Base-by-base conservation (phyloP, 129 eudicot species). In the Flaveria bidentis region DNA sequence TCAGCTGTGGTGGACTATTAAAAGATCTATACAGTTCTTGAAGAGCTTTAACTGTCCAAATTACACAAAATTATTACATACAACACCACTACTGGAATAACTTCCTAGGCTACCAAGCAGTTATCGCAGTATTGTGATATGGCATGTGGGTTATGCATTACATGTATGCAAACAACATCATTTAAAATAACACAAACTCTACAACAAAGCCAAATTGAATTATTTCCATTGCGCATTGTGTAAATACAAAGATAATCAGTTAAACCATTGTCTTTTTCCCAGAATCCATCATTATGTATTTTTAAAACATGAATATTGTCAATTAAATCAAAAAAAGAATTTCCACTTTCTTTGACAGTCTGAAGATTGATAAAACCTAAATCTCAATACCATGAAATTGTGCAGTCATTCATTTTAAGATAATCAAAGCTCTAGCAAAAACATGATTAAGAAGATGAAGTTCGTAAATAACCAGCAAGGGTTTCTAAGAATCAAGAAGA, bases 1-100 rank as follows among this genome's bases (percentile, higher is more conserved):
- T 71, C 26, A 94, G 91, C 75, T 91, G 97, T 42, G 83, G 67
- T 61, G 98, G 90, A 44, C 56, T 70, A 53, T 91, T 88, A 67
- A 91, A 81, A 70, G 98, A 78, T 55, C 51, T 83, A 85, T 91
- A 94, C 67, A 94, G 79, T 76, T 84, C 87, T 86, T 85, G 90
- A 71, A 94, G 97, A 72, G 90, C 93, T 80, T 72, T 76, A 45
- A 85, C 97, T 94, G 85, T 80, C 79, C 61, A 71, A 46, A 77
- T 55, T 64, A 39, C 76, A 28, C 72, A 76, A 28, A 33, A 41
- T 20, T 7, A 78, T 64, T 20, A 85, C 11, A 5, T 9, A 28
- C 23, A 26, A 36, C 72, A 18, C 26, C 11, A 23, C 44, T 45
- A 51, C 57, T 39, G 20, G 2, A 53, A 23, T 39, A 4, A 13